These are phyloP conservation scores for Huntiella abstrusa DNA, from an alignment of 2,329 filamentous ascomycete genomes.

Conservation along the genomic window DNA sequence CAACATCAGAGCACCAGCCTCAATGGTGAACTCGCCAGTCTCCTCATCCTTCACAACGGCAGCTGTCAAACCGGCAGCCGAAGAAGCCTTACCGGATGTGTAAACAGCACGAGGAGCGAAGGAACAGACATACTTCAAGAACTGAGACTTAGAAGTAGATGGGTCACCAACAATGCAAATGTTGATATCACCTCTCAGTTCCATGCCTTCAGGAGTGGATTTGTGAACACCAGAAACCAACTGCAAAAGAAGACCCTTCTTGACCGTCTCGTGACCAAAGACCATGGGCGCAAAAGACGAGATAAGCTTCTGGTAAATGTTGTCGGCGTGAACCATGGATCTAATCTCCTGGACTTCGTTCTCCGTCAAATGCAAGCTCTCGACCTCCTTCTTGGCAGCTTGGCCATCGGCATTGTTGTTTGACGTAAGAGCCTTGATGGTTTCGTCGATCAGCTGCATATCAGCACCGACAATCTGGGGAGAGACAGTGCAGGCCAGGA, in stretches of 20 bases:
- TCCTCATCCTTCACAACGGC: conserved; percentile 97
- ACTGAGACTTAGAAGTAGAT: conserved; percentile 93
- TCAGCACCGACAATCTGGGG: conserved; percentile 54
- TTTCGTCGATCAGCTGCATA: conserved; percentile 25
- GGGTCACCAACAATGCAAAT: conserved; percentile 97
- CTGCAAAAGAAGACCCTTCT: conserved; percentile 87
- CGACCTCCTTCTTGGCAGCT: conserved; percentile 1
- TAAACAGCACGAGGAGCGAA: conserved; percentile 95
- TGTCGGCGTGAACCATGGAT: conserved; percentile 83
- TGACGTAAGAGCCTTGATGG: conserved; percentile 35
- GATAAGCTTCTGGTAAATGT: conserved; percentile 84
- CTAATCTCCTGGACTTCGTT: conserved; percentile 86
- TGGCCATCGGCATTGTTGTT: conserved; percentile 13
- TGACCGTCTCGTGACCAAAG: conserved; percentile 92
- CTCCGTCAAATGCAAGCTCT: conserved; percentile 28
- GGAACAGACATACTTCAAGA: conserved; percentile 92
- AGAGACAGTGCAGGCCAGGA: conserved; percentile 88
- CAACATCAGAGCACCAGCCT: conserved; percentile 93
- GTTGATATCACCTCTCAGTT: conserved; percentile 91
- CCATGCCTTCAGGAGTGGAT: conserved; percentile 81
- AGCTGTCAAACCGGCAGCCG: conserved; percentile 88
- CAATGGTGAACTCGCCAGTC: conserved; percentile 96
- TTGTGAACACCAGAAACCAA: conserved; percentile 93
- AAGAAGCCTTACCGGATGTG: conserved; percentile 93
- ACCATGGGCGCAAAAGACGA: conserved; percentile 93